Evolutionary conservation across 78 protist genomes (phyloP).

Genomic region (Guillardia theta): DNA sequence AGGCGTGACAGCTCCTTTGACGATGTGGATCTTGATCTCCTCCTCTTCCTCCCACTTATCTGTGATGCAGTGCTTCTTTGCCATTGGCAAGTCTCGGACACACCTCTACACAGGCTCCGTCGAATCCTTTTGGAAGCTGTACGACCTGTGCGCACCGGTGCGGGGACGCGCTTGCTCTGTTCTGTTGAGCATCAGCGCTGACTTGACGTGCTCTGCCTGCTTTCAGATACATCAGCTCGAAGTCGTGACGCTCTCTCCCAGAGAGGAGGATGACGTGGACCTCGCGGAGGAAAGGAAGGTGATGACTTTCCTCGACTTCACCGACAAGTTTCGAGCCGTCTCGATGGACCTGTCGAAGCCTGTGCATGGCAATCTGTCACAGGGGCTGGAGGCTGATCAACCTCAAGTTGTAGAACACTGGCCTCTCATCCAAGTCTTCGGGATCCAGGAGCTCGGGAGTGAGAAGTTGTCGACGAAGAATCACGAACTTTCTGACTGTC

Average conservation of each 20-base stretch:
- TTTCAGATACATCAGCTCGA: background rate
- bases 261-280: background rate
- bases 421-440: background rate
- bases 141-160: too few relatives aligned
- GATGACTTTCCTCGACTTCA: background rate
- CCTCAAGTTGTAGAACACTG: background rate
- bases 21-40: background rate
- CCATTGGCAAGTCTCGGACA: too few relatives aligned
- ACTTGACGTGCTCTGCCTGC: too few relatives aligned
- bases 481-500: background rate
- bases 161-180: too few relatives aligned
- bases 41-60: background rate
- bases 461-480: background rate
- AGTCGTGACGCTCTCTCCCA: background rate
- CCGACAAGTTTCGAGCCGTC: background rate
- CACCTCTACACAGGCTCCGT: background rate
- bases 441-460: background rate
- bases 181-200: too few relatives aligned
- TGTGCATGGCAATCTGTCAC: background rate
- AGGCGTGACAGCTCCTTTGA: background rate
- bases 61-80: too few relatives aligned
- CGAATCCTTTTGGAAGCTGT: background rate
- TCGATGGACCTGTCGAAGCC: background rate
- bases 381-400: background rate
- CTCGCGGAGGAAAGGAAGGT: background rate